Percentiles rank a stretch among this genome's conserved stretches.
Evolutionary conservation across 306 rosid genomes (phyloP).

Genomic region (Begonia loranthoides): DNA sequence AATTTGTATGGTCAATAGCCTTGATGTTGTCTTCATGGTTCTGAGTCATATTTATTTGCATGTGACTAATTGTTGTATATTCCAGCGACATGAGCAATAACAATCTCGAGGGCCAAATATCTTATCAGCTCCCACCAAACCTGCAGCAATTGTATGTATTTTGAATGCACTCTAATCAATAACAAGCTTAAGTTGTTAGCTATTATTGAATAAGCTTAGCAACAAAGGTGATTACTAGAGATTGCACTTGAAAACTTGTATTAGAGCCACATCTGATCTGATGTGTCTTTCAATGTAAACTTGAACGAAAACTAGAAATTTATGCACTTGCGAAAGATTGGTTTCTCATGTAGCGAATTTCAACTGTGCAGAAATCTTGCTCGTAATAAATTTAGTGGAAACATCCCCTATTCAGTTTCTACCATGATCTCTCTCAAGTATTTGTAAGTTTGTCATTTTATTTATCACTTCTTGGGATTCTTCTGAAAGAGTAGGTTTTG

Average conservation of each 20-base stretch:
- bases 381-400: constrained; percentile 41
- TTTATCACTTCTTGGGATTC: too few species aligned
- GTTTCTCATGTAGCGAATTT: constrained; percentile 11
- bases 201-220: background rate
- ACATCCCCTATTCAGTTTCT: constrained; percentile 55
- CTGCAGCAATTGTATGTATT: constrained; percentile 50
- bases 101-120: constrained; percentile 41
- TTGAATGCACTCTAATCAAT: too few species aligned
- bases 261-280: too few species aligned
- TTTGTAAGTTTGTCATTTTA: constrained; percentile 38
- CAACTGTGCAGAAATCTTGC: constrained; percentile 65
- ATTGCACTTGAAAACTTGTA: too few species aligned
- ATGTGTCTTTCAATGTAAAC: background rate
- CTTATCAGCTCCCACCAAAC: constrained; percentile 59
- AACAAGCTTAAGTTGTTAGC: background rate
- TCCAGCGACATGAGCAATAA: constrained; percentile 85
- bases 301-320: background rate
- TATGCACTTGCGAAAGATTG: constrained; percentile 1
- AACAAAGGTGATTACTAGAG: too few species aligned
- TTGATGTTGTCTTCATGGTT: background rate
- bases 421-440: constrained; percentile 36
- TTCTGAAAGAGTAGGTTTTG: background rate
- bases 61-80: constrained; percentile 15
- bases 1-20: constrained; percentile 47
- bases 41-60: constrained; percentile 8